Evolutionary conservation across 2,329 filamentous ascomycete species (phyloP).

Genomic region (Dryadomyces quercus-mongolicae): DNA sequence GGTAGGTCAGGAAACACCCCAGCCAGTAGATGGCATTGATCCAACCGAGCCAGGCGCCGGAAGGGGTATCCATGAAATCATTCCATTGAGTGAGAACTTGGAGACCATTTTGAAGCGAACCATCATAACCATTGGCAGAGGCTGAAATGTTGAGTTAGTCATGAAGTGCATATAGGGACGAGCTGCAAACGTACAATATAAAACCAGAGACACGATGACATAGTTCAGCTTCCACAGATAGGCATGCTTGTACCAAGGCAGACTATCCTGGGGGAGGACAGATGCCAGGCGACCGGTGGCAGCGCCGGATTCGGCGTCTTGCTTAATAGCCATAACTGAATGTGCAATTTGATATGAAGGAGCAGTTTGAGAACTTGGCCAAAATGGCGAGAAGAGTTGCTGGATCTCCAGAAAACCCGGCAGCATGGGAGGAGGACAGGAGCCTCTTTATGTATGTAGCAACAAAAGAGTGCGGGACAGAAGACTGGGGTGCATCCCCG

Average conservation of each 20-base stretch:
- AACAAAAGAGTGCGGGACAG: neutral
- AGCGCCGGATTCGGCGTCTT: too few relatives aligned
- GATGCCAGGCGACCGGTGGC: neutral
- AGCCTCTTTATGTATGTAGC: too few relatives aligned
- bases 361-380: too few relatives aligned
- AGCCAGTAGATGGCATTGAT: constrained; percentile 19
- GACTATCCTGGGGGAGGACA: neutral
- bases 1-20: constrained; percentile 17
- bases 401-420: too few relatives aligned
- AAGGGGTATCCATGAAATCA: constrained; percentile 21
- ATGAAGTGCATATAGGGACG: too few relatives aligned
- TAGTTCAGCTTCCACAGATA: neutral
- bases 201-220: neutral
- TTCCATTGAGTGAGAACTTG: constrained; percentile 25
- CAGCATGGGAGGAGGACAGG: too few relatives aligned
- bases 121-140: constrained; percentile 8
- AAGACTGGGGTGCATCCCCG: neutral
- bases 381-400: too few relatives aligned
- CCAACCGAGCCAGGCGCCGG: constrained; percentile 24
- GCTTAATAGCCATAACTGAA: too few relatives aligned
- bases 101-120: constrained; percentile 27
- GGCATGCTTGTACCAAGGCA: neutral
- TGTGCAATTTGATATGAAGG: too few relatives aligned
- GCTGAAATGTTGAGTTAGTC: too few relatives aligned
- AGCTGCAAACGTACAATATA: neutral